These are phyloP conservation scores for Calonectria honghensis DNA, from an alignment of 2,329 filamentous ascomycete species.

Conservation along the genomic window DNA sequence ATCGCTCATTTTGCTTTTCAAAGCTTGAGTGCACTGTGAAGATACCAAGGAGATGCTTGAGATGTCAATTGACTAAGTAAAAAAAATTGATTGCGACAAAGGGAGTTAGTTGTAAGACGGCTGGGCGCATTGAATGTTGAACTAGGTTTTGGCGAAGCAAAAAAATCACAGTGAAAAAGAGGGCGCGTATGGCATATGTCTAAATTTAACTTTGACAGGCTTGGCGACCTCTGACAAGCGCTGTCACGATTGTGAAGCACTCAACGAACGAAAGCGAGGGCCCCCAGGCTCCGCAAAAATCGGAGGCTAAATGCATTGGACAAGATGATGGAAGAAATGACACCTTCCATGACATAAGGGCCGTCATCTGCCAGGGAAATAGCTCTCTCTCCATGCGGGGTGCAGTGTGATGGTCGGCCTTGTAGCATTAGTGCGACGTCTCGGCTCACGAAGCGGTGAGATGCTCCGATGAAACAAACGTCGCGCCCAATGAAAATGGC, in stretches of 20 bases:
- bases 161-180: constrained; percentile 4
- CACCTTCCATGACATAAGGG: not conserved
- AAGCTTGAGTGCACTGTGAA: not conserved
- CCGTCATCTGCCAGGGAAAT: constrained; percentile 12
- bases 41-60: not conserved
- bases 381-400: constrained; percentile 15
- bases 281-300: constrained; percentile 8
- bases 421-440: constrained; percentile 12
- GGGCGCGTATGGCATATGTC: not conserved
- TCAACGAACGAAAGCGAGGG: not conserved
- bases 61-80: not conserved
- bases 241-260: constrained; percentile 9
- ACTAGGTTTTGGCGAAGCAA: not conserved
- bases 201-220: constrained; percentile 11
- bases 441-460: constrained; percentile 9
- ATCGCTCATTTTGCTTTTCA: not conserved
- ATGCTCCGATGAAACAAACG: not conserved
- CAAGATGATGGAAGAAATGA: not conserved
- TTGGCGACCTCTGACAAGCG: not conserved
- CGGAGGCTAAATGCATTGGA: constrained; percentile 1
- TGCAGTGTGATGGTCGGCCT: constrained; percentile 9
- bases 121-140: not conserved
- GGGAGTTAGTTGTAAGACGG: not conserved
- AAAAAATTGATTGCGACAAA: not conserved
- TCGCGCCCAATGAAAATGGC: not conserved